Percentiles rank a stretch among this genome's conserved stretches.
These are phyloP conservation scores for Cystofilobasidium ferigula DNA, from an alignment of 768 basidiomycete species.

Conservation along the genomic window DNA sequence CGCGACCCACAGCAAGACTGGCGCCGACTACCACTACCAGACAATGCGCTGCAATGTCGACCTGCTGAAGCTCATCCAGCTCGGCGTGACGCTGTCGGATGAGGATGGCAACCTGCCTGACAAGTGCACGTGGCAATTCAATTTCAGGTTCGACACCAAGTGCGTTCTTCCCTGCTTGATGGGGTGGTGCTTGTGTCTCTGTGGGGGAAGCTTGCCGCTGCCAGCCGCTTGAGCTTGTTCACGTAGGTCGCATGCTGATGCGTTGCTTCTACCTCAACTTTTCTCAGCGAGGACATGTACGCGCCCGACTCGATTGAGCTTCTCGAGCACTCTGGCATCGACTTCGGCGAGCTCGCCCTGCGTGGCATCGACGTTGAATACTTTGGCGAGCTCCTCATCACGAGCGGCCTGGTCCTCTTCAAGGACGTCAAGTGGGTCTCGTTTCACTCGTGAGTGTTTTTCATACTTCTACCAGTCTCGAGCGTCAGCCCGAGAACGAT, in stretches of 20 bases:
- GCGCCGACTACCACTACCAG: constrained; percentile 97
- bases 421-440: constrained; percentile 92
- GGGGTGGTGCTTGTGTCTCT: no score
- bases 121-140: constrained; percentile 96
- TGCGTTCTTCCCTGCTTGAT: no score
- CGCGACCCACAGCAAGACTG: constrained; percentile 50
- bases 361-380: constrained; percentile 84
- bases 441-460: constrained; percentile 75
- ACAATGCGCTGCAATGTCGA: constrained; percentile 99
- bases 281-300: constrained; percentile 88
- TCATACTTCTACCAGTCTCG: not conserved
- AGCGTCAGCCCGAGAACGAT: no score
- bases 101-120: constrained; percentile 89
- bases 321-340: constrained; percentile 86
- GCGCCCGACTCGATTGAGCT: constrained; percentile 94
- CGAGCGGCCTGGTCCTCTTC: constrained; percentile 79
- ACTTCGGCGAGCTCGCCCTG: constrained; percentile 86
- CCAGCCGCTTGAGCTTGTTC: not conserved
- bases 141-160: constrained; percentile 86
- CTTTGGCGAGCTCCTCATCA: constrained; percentile 94
- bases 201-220: no score
- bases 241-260: not conserved
- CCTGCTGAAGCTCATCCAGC: constrained; percentile 91
- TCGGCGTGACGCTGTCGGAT: constrained; percentile 87
- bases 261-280: not conserved